Evolutionary conservation across 1,139 yeast genomes (phyloP), one percentile per base, ranked within the genome.

Genomic region (Taiozyma onychis): DNA sequence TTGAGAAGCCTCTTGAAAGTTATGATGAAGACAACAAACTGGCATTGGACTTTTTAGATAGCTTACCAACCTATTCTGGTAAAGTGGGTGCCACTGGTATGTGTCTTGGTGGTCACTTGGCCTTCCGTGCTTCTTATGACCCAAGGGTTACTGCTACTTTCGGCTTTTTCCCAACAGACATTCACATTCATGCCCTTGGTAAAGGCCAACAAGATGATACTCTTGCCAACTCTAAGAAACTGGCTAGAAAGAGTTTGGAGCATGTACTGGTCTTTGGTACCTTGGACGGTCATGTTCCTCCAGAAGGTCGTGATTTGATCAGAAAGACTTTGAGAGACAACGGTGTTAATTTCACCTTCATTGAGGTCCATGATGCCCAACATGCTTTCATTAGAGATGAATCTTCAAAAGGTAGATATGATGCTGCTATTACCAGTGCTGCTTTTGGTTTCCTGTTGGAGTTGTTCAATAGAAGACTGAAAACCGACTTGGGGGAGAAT

Each of bases 81-180:
- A 78, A 75, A 54, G 77, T 85, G 57, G 95, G 95, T 30, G 85
- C 91, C 47, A 85, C 93, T 2, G 95, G 95, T 26, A 87, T 87
- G 91, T 87, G 95, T 64, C 77, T 87, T 24, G 95, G 95, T 22
- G 95, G 95, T 2, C 95, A 87, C 63, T 72, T 86, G 61, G 93
- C 95, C 1, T 85, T 79, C 67, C 75, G 95, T 58, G 81, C 88
- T 2, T 78, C 86, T 8, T 73, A 86, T 56, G 90, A 86, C 61
- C 74, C 77, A 32, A 70, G 89, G 50, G 80, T 86, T 39, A 69
- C 71, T 30, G 89, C 93, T 16, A 77, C 85, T 10, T 87, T 85
- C 21, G 82, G 90, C 54, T 87, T 85, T 68, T 87, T 87, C 68
- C 88, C 91, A 16, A 87, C 95, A 11, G 95, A 87, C 61, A 83